Conservation (phyloP, 2,329 filamentous ascomycete genomes). For the Aspergillus hortae region DNA sequence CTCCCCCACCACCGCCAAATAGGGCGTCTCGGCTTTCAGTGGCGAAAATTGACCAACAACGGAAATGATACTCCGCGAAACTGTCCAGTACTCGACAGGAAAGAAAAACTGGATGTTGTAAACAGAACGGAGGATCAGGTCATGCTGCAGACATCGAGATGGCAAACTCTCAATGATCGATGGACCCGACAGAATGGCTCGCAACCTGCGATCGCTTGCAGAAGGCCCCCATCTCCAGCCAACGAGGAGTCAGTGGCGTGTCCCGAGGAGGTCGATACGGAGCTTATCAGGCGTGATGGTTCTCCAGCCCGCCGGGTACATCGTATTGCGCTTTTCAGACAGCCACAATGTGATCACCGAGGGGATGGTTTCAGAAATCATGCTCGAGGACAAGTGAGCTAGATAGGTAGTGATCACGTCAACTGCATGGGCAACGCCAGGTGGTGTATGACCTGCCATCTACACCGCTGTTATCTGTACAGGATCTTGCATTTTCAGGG, state of each 20-base stretch:
- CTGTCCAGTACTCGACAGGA: no score
- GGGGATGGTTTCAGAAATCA: background rate
- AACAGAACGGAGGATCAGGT: no score
- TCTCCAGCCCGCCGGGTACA: no score
- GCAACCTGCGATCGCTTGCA: slow-evolving; percentile 14
- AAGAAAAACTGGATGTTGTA: no score
- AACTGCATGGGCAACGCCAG: no score
- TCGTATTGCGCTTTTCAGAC: background rate
- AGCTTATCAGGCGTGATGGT: no score
- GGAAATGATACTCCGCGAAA: no score
- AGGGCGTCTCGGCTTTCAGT: background rate
- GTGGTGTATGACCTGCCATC: background rate
- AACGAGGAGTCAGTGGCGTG: slow-evolving; percentile 11
- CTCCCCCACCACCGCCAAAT: background rate
- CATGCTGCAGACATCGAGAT: background rate
- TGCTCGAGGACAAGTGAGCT: no score
- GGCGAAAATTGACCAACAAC: background rate
- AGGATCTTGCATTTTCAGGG: background rate
- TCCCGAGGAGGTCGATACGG: slow-evolving; percentile 6
- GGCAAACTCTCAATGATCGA: slow-evolving; percentile 1
- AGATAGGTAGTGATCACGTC: no score
- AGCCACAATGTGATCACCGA: background rate
- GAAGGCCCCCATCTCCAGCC: slow-evolving; percentile 7
- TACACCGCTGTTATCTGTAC: background rate
- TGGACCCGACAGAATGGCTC: slow-evolving; percentile 26